Conservation (phyloP, 2,329 filamentous ascomycete genomes). For the Fusarium longipes region DNA sequence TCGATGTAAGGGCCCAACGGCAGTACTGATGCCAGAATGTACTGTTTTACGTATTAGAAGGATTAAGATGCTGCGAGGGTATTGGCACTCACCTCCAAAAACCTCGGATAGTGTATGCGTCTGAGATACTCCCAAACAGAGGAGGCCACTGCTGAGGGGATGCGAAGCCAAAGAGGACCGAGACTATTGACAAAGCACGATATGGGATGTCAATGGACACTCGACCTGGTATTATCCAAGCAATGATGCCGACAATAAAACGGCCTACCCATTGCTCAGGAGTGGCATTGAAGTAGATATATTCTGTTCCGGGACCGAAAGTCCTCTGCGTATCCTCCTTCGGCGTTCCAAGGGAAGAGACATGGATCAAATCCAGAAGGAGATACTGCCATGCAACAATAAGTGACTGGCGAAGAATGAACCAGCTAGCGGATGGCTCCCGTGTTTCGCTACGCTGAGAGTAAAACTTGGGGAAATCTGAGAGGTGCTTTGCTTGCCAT, state of each 20-base stretch:
- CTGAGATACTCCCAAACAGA: not conserved
- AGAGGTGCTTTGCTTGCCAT: not conserved
- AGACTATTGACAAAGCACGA: not conserved
- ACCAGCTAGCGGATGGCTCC: not conserved
- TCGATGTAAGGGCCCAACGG: not conserved
- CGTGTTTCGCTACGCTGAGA: no score
- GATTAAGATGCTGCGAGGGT: rapidly evolving
- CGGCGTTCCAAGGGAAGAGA: not conserved
- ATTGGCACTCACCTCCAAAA: not conserved
- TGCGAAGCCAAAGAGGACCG: not conserved
- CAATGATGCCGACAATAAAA: not conserved
- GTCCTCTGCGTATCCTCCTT: not conserved
- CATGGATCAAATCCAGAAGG: not conserved
- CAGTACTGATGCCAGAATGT: not conserved
- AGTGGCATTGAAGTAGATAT: not conserved
- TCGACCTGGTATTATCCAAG: not conserved
- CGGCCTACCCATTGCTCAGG: not conserved
- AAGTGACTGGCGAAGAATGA: not conserved
- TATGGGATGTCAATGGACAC: not conserved
- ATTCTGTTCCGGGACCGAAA: not conserved
- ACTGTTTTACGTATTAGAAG: not conserved
- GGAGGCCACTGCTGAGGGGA: not conserved
- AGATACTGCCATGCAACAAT: not conserved
- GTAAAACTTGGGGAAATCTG: not conserved
- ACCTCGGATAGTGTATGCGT: not conserved